Evolutionary conservation across 768 basidiomycete genomes (phyloP).

Genomic region (Tylopilus plumbeoviolaceoides): DNA sequence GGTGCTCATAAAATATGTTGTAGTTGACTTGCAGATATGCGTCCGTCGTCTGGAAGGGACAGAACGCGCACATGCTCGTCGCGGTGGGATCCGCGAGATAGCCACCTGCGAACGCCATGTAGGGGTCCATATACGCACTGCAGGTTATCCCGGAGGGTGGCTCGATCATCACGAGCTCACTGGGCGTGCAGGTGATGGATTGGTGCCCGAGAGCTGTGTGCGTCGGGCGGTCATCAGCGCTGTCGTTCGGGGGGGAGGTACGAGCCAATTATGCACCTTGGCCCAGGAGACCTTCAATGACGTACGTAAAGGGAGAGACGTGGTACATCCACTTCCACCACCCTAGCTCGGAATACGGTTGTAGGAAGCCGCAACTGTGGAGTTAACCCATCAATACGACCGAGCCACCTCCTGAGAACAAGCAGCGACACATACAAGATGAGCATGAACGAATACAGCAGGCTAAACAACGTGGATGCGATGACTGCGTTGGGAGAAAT

Average conservation of each 20-base stretch:
- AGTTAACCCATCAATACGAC: neutral
- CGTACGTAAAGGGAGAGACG: constrained; percentile 48
- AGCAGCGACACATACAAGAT: neutral
- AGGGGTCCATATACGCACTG: constrained; percentile 45
- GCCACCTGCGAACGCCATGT: constrained; percentile 48
- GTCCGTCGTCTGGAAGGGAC: constrained; percentile 50
- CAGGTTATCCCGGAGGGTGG: constrained; percentile 56
- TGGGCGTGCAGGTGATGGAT: constrained; percentile 43
- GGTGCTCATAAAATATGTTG: constrained; percentile 5
- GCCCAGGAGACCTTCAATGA: constrained; percentile 41
- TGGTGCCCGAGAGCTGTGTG: constrained; percentile 39
- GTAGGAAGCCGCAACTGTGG: neutral
- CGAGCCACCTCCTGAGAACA: neutral
- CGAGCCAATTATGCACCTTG: constrained; percentile 15
- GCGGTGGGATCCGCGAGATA: constrained; percentile 55
- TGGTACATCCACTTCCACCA: constrained; percentile 25
- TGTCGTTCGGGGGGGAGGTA: neutral
- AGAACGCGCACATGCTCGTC: constrained; percentile 51
- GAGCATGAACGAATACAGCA: neutral
- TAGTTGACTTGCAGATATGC: neutral
- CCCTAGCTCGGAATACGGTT: neutral
- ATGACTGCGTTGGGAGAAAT: neutral
- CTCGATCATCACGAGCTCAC: constrained; percentile 50
- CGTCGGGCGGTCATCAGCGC: neutral
- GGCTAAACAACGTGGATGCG: neutral